Evolutionary conservation across 768 basidiomycete genomes (phyloP), one percentile per base, ranked within the genome.

Genomic region (Hygrophoropsis aurantiaca): DNA sequence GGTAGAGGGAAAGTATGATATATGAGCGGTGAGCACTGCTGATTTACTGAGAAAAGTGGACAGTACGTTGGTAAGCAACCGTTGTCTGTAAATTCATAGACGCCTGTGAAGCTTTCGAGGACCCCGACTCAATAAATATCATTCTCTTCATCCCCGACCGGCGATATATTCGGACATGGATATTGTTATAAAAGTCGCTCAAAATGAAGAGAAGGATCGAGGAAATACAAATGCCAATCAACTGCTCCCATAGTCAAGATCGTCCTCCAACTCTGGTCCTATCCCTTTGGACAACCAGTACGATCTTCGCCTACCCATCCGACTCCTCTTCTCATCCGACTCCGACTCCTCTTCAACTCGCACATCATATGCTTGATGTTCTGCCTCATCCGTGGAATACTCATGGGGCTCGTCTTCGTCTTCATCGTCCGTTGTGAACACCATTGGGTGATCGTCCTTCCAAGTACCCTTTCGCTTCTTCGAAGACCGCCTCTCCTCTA

Each of bases 271-370:
- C 37, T 52, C 60, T 52, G 57, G 61, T 26, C 69, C 70, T 55
- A 63, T 61, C 5, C 68, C 74, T 49, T 84, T 86, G 18, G 80
- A 77, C 36, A 82, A 54, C 84, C 82, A 83, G 58, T 76, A 84
- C 4, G 72, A 74, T 46, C 81, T 71, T 25, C 69, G 74, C 38
- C 36, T 42, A 38, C 52, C 52, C 45, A 49, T 55, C 49, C 39
- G 50, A 36, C 11, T 57, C 53, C 25, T 44, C 26, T 11, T 48
- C 30, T 59, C 61, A 44, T 59, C 61, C 21, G 62, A 65, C 36
- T 65, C 67, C 40, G 52, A 55, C 44, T 54, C 50, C 34, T 18
- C 54, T 44, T 40, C n/a, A 51, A 43, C 36, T 30, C 46, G 9
- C 21, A 37, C 24, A 44, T 16, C 23, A 46, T 44, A 13, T 27